Percentiles rank a stretch among this genome's conserved stretches.
Evolutionary conservation across 2,329 filamentous ascomycete genomes (phyloP).

Genomic region (Penicillium oxalicum): DNA sequence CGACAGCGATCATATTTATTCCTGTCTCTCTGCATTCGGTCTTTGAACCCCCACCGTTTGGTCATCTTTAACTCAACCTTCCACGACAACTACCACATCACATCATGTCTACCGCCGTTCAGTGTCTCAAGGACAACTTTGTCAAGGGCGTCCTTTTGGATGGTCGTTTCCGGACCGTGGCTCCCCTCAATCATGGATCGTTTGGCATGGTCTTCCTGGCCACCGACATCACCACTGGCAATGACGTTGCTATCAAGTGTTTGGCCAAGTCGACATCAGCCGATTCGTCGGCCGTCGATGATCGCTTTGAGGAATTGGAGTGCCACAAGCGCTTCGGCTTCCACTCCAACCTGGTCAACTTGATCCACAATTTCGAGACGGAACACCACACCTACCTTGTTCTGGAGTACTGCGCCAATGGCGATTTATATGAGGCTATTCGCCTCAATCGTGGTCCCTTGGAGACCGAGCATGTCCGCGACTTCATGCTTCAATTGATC

Average conservation of each 20-base stretch:
- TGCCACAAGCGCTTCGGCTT: constrained; percentile 72
- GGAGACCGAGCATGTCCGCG: constrained; percentile 92
- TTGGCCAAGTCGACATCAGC: constrained; percentile 72
- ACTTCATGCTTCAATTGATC: constrained; percentile 93
- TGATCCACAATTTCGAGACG: constrained; percentile 87
- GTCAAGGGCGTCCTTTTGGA: constrained; percentile 33
- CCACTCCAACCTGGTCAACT: constrained; percentile 90
- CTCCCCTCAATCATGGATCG: constrained; percentile 95
- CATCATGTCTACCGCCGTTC: constrained; percentile 21
- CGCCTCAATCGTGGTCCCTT: constrained; percentile 79
- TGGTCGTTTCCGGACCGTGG: constrained; percentile 84
- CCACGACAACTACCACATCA: constrained; percentile 10
- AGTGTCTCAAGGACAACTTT: constrained; percentile 33
- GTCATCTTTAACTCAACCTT: not conserved
- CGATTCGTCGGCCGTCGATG: constrained; percentile 60
- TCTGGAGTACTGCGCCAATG: constrained; percentile 89
- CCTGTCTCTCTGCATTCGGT: constrained; percentile 6
- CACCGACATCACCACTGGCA: constrained; percentile 66
- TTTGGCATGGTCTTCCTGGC: constrained; percentile 98
- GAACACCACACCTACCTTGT: constrained; percentile 85
- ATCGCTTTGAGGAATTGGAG: constrained; percentile 56
- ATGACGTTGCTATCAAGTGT: constrained; percentile 92
- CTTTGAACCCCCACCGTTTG: constrained; percentile 1
- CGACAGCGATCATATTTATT: constrained; percentile 6
- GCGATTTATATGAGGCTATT: constrained; percentile 96